These are phyloP conservation scores for Meredithiella fracta DNA, from an alignment of 2,329 filamentous ascomycete genomes.

Conservation along the genomic window DNA sequence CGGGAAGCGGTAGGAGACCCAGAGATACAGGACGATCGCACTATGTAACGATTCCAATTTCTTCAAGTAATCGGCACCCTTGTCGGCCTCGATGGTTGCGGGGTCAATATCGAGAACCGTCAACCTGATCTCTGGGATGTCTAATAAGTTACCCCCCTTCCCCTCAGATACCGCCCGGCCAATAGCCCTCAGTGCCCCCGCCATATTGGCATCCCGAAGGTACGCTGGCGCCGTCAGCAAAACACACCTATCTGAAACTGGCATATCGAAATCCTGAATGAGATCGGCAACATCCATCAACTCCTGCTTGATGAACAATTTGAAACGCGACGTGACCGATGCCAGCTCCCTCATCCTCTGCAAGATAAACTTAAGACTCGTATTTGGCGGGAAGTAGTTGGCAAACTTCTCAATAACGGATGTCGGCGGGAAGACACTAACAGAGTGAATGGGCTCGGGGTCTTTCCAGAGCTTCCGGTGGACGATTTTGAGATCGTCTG, in stretches of 20 bases:
- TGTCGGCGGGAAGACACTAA: slow-evolving; percentile 59
- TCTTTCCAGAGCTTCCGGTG: slow-evolving; percentile 44
- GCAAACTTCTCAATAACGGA: slow-evolving; percentile 59
- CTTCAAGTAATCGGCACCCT: slow-evolving; percentile 40
- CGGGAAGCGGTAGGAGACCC: slow-evolving; percentile 79
- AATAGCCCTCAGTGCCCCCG: slow-evolving; percentile 41
- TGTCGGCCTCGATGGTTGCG: slow-evolving; percentile 21
- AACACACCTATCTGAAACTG: slow-evolving; percentile 46
- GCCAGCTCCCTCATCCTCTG: slow-evolving; percentile 56
- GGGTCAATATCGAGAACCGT: slow-evolving; percentile 54
- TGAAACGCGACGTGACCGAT: slow-evolving; percentile 47
- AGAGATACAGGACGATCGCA: slow-evolving; percentile 69
- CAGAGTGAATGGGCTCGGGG: slow-evolving; percentile 48
- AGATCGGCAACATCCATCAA: slow-evolving; percentile 52
- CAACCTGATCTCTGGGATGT: slow-evolving; percentile 54
- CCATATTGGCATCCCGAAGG: slow-evolving; percentile 32
- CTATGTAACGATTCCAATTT: slow-evolving; percentile 67
- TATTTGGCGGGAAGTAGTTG: slow-evolving; percentile 62
- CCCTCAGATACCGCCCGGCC: slow-evolving; percentile 55
- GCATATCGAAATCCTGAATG: slow-evolving; percentile 56
- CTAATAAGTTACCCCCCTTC: slow-evolving; percentile 49
- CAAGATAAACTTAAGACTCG: slow-evolving; percentile 71
- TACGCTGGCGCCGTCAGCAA: slow-evolving; percentile 49
- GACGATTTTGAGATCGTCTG: slow-evolving; percentile 49
- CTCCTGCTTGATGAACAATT: slow-evolving; percentile 42